phyloP scores from a whole-genome alignment of 1,284 basidiomycete genomes.

The Bondarzewia mesenterica region DNA sequence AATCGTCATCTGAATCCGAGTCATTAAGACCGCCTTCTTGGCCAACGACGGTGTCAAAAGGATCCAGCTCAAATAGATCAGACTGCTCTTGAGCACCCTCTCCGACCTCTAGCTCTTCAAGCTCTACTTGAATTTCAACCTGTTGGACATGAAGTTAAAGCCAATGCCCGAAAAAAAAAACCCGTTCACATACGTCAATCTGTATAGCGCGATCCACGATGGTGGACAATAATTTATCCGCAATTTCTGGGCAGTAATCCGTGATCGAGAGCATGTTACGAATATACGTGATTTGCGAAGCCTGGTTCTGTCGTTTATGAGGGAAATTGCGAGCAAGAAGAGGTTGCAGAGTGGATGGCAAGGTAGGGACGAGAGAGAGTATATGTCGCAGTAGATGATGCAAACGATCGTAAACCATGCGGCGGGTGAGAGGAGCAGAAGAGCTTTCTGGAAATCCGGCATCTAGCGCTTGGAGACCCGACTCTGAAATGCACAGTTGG shows the following conservation, averaged over 20 bases:
- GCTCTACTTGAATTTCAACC: conserved; percentile 94
- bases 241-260: conserved; percentile 85
- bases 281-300: conserved; percentile 85
- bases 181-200: conserved; percentile 70
- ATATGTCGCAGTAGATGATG: conserved; percentile 84
- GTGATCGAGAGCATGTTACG: conserved; percentile 83
- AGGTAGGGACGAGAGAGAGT: conserved; percentile 82
- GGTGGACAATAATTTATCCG: conserved; percentile 77
- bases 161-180: not conserved
- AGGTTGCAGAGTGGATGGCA: conserved; percentile 81
- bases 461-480: conserved; percentile 54
- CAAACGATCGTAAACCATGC: conserved; percentile 80
- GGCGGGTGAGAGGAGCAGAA: conserved; percentile 64
- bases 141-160: conserved; percentile 27
- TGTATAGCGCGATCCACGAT: conserved; percentile 90
- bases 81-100: conserved; percentile 44
- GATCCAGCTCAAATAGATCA: conserved; percentile 71
- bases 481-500: conserved; percentile 39
- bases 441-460: conserved; percentile 54
- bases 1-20: conserved; percentile 49
- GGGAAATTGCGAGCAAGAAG: conserved; percentile 84
- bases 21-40: conserved; percentile 54
- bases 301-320: conserved; percentile 83
- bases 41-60: conserved; percentile 75
- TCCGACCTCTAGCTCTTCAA: conserved; percentile 80